A percentile compares a stretch with the other conserved stretches of the same genome.
Evolutionary conservation across 1,139 yeast species (phyloP).

Genomic region (Arxiozyma telluris): DNA sequence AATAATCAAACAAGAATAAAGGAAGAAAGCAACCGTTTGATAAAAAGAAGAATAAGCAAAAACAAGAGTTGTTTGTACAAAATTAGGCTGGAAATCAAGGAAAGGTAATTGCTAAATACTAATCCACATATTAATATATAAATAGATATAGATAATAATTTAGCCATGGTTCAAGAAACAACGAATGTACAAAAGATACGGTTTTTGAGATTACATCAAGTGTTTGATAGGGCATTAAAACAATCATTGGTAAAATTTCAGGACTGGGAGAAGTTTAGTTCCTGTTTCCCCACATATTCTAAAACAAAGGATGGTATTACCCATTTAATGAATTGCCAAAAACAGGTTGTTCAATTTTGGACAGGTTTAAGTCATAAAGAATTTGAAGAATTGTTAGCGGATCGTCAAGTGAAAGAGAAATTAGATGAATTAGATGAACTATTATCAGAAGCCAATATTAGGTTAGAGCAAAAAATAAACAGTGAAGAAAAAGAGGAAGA

Average conservation of each 20-base stretch:
- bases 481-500: conserved; percentile 32
- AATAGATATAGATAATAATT: background rate
- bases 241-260: conserved; percentile 55
- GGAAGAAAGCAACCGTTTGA: background rate
- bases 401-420: conserved; percentile 48
- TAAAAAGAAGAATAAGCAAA: no score
- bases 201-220: conserved; percentile 45
- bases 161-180: conserved; percentile 4
- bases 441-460: conserved; percentile 42
- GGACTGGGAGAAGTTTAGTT: conserved; percentile 48
- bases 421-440: conserved; percentile 60
- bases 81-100: background rate
- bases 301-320: conserved; percentile 41
- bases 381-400: conserved; percentile 56
- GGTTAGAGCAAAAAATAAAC: conserved; percentile 19
- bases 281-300: conserved; percentile 61
- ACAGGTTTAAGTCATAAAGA: conserved; percentile 48
- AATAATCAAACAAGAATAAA: background rate
- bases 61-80: background rate
- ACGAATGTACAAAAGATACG: conserved; percentile 24
- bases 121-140: background rate
- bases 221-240: conserved; percentile 56
- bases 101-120: background rate
- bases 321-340: conserved; percentile 48
- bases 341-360: conserved; percentile 59